Evolutionary conservation across 2,329 filamentous ascomycete species (phyloP).

Genomic region (Delphinella strobiligena): DNA sequence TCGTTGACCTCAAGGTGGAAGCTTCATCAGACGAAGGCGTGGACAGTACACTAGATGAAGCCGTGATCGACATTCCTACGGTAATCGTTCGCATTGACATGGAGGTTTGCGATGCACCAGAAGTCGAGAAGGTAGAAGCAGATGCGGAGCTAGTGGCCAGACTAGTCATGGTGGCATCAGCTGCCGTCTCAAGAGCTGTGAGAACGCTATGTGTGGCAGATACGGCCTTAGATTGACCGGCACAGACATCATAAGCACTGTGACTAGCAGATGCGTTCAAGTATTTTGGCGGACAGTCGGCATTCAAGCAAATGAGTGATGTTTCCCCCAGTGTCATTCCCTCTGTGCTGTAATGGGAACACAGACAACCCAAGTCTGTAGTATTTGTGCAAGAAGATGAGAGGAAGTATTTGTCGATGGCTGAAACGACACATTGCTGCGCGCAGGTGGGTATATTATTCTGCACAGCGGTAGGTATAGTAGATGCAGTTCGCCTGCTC

Average conservation of each 20-base stretch:
- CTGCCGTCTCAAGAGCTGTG: constrained; percentile 12
- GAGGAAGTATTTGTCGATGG: constrained; percentile 14
- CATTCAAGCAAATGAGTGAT: constrained; percentile 11
- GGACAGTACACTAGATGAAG: not conserved
- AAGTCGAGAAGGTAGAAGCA: not conserved
- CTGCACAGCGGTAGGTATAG: constrained; percentile 8
- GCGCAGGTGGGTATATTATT: constrained; percentile 18
- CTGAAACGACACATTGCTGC: constrained; percentile 15
- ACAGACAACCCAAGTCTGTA: constrained; percentile 17
- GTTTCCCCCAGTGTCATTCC: constrained; percentile 22
- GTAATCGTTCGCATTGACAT: not conserved
- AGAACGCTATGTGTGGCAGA: constrained; percentile 16
- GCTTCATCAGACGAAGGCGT: not conserved
- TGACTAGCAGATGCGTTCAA: constrained; percentile 5
- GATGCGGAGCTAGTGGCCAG: not conserved
- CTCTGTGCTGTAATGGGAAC: constrained; percentile 18
- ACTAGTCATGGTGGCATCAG: not conserved
- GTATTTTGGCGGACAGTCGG: constrained; percentile 11
- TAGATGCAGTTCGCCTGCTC: not conserved
- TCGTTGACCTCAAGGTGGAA: not conserved
- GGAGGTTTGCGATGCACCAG: not conserved
- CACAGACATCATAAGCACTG: constrained; percentile 18
- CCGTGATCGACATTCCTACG: not conserved
- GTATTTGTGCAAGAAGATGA: constrained; percentile 9
- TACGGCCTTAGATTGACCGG: constrained; percentile 13